phyloP scores from a whole-genome alignment of 768 basidiomycete genomes.

The Candolleomyces eurysporus region DNA sequence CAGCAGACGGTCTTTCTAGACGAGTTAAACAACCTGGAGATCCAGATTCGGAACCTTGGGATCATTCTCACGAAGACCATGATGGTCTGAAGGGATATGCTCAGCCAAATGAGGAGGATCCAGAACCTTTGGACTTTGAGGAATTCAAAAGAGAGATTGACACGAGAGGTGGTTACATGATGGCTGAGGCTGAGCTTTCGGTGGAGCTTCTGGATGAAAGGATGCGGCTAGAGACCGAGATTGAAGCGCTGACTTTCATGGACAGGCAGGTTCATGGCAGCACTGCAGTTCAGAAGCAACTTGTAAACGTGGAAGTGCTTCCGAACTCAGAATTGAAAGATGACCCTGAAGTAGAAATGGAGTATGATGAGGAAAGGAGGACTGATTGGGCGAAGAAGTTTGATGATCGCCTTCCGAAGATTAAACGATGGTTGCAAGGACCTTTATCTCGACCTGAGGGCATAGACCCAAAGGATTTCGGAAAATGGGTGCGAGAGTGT shows the following conservation, averaged over 20 bases:
- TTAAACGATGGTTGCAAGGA: not conserved
- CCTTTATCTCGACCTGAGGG: not conserved
- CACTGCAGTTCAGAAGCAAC: too few relatives aligned
- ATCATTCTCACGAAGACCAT: not conserved
- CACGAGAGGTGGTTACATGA: not conserved
- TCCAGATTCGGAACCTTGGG: not conserved
- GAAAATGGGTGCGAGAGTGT: not conserved
- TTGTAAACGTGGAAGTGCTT: not conserved
- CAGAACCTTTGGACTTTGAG: conserved; percentile 4
- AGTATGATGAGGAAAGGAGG: not conserved
- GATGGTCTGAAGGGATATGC: conserved; percentile 1
- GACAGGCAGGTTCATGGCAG: too few relatives aligned
- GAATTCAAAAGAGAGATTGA: conserved; percentile 4
- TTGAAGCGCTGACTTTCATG: too few relatives aligned
- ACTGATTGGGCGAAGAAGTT: not conserved
- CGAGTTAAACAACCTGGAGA: conserved; percentile 3
- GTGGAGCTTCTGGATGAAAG: too few relatives aligned
- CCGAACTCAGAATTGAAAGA: not conserved
- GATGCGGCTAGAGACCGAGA: too few relatives aligned
- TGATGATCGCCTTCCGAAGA: not conserved
- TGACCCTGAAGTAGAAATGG: not conserved
- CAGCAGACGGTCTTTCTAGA: conserved; percentile 20
- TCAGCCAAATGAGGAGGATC: not conserved
- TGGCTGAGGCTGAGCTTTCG: too few relatives aligned
- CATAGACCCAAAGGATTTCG: not conserved